Conservation (phyloP, 176 grass and related monocot species). For the Chrysopogon serrulatus region DNA sequence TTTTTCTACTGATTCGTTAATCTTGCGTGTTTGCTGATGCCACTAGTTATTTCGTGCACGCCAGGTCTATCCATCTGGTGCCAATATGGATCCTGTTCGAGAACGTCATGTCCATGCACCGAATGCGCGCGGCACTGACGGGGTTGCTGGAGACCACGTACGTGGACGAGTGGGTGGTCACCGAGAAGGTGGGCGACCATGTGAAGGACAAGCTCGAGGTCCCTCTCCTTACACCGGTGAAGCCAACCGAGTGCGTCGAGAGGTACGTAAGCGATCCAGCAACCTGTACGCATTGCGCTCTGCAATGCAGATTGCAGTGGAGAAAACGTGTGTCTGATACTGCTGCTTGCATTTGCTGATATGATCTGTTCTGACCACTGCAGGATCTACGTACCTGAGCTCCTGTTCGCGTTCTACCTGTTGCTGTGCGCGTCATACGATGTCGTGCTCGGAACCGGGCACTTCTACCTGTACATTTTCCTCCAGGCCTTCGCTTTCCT, state of each 20-base stretch:
- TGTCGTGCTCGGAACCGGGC: conserved; percentile 19
- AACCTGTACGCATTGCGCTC: neutral
- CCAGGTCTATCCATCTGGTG: conserved; percentile 62
- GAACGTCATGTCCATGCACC: conserved; percentile 75
- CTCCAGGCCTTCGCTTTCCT: conserved; percentile 63
- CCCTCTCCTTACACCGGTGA: conserved; percentile 35
- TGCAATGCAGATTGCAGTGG: neutral
- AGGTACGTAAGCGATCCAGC: conserved; percentile 22
- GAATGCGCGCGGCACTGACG: conserved; percentile 48
- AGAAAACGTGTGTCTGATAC: neutral
- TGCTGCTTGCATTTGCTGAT: neutral
- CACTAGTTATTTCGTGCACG: neutral
- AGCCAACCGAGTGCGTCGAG: conserved; percentile 52
- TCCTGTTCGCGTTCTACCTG: conserved; percentile 47
- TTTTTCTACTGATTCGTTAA: neutral
- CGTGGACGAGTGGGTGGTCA: conserved; percentile 69
- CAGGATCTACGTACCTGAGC: conserved; percentile 67
- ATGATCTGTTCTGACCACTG: neutral
- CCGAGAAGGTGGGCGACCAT: conserved; percentile 50
- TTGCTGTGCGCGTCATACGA: conserved; percentile 53
- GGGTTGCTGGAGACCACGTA: conserved; percentile 50
- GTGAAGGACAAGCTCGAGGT: conserved; percentile 33
- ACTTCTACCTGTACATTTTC: conserved; percentile 53
- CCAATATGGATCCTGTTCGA: conserved; percentile 66
- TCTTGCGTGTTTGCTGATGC: neutral